Conservation (phyloP, 2,329 filamentous ascomycete genomes). For the Ophiostoma ips region DNA sequence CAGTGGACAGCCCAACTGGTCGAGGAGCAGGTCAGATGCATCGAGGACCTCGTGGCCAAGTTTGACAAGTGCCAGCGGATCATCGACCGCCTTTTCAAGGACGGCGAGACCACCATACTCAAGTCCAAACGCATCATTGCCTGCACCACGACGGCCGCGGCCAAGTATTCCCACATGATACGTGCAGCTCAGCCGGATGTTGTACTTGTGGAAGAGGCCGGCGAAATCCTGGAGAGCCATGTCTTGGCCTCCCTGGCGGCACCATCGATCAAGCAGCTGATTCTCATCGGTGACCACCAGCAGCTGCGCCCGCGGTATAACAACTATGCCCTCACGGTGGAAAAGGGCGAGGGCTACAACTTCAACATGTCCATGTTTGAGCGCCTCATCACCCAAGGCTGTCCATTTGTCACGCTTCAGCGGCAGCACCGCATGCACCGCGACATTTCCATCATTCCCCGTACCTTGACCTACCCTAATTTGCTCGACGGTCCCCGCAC, state of each 20-base stretch:
- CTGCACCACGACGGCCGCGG: conserved; percentile 58
- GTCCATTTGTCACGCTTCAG: conserved; percentile 37
- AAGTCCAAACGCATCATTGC: conserved; percentile 46
- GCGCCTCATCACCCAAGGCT: conserved; percentile 42
- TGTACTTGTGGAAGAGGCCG: conserved; percentile 57
- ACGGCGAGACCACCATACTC: conserved; percentile 30
- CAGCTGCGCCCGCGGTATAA: conserved; percentile 56
- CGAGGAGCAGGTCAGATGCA: conserved; percentile 32
- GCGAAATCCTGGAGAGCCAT: conserved; percentile 58
- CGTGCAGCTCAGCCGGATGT: conserved; percentile 41
- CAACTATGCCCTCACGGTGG: conserved; percentile 45
- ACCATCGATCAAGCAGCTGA: conserved; percentile 42
- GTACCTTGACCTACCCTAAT: conserved; percentile 46
- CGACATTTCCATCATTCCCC: conserved; percentile 47
- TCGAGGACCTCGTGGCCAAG: conserved; percentile 24
- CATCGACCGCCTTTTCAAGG: conserved; percentile 29
- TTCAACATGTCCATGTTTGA: conserved; percentile 58
- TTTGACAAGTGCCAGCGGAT: conserved; percentile 29
- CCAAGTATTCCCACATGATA: conserved; percentile 44
- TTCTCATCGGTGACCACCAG: conserved; percentile 61
- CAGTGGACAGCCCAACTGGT: conserved; percentile 33
- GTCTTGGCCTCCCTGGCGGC: conserved; percentile 43
- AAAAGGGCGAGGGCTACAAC: conserved; percentile 51
- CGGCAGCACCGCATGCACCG: conserved; percentile 57
- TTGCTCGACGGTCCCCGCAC: conserved; percentile 43